Evolutionary conservation across 169 alveolate species (phyloP), one percentile per base, ranked within the genome.

Genomic region (Plasmodium sp.): DNA sequence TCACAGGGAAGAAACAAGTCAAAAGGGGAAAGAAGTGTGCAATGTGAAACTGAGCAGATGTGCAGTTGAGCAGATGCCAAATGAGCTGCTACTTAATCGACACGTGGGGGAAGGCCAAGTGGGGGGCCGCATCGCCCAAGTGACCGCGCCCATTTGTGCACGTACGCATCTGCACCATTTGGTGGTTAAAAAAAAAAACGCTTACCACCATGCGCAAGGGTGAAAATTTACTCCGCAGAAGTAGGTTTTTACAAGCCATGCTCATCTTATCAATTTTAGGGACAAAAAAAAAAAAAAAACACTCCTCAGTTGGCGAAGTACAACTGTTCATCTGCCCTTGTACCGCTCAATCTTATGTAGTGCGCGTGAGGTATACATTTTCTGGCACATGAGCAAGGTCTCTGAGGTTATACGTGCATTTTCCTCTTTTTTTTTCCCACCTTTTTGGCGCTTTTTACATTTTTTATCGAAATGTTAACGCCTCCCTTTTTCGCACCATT

Each of bases 181-280:
- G 14, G 77, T 67, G 39, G 5, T 22, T 67, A 5, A n/a, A 75
- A 51, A 85, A 85, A 74, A 22, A 85, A 74, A 85, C 54, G 27
- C 79, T 85, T 85, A 85, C 93, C 81, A 84, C 34, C 75, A 71
- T 67, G 83, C 75, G 41, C 83, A 71, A 9, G 75, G 73, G 45
- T 71, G 43, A 84, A 71, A 84, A 84, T 56, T 22, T 72, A 33
- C n/a, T 22, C 33, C 22, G 73, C 12, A 41, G 33, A 84, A 72
- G 77, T 71, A 71, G 34, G 51, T 6, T 34, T 31, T 45, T 73
- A 36, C 75, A 84, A 67, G 27, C n/a, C 18, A 22, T 22, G 16
- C n/a, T 34, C 62, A 31, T 84, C 27, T 41, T 73, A 22, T 72
- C 51, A 67, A 27, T 67, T 67, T 67, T 67, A 22, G 39, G 62